These are phyloP conservation scores for Castanopsis chinensis DNA, from an alignment of 306 rosid species.

Conservation along the genomic window DNA sequence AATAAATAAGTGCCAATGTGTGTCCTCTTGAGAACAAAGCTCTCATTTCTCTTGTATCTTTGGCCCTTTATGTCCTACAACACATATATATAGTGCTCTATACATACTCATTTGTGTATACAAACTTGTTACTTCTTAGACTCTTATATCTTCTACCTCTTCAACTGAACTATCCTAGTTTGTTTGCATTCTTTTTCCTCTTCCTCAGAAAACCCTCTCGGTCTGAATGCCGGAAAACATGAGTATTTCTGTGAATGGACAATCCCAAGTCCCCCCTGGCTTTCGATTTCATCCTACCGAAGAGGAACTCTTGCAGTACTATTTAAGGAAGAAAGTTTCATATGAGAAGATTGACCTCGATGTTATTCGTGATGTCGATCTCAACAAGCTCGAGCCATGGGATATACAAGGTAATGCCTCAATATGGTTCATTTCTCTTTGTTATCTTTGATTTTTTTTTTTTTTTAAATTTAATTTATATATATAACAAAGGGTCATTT, in stretches of 20 bases:
- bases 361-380: constrained; percentile 91
- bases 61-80: constrained; percentile 36
- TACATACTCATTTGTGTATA: constrained; percentile 49
- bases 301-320: constrained; percentile 85
- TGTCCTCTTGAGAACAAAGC: constrained; percentile 5
- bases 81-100: constrained; percentile 55
- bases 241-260: constrained; percentile 87
- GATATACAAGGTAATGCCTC: constrained; percentile 75
- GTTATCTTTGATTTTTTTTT: not conserved
- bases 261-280: constrained; percentile 91
- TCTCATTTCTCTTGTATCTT: constrained; percentile 12
- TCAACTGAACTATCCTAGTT: not conserved
- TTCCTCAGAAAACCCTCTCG: constrained; percentile 1
- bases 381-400: constrained; percentile 98
- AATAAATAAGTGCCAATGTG: constrained; percentile 7
- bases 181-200: constrained; percentile 12
- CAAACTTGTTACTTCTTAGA: constrained; percentile 17
- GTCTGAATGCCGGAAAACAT: constrained; percentile 55
- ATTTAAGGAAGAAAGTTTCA: constrained; percentile 77
- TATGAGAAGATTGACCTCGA: constrained; percentile 75
- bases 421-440: not conserved
- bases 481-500: not conserved
- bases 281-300: constrained; percentile 90
- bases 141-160: constrained; percentile 7
- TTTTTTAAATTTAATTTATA: not conserved